Conservation (phyloP, 768 basidiomycete species). For the Xerocomus spinulosus region DNA sequence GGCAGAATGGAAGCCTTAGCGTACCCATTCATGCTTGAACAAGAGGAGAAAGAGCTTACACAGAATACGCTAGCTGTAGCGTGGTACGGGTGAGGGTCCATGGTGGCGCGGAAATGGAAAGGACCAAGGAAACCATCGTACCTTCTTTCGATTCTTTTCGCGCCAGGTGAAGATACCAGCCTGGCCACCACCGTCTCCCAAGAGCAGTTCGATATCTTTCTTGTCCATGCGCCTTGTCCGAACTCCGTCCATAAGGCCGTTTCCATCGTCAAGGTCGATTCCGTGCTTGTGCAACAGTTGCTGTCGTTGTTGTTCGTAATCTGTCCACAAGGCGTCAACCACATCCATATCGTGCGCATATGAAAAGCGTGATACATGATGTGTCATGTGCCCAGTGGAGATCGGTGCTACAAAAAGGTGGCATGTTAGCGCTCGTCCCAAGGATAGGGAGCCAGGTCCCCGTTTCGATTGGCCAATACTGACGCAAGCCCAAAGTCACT, state of each 20-base stretch:
- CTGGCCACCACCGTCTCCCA: slow-evolving; percentile 79
- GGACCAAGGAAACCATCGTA: slow-evolving; percentile 37
- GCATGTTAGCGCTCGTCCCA: slow-evolving; percentile 17
- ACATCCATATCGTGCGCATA: slow-evolving; percentile 1
- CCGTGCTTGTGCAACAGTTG: slow-evolving; percentile 90
- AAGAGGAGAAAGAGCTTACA: slow-evolving; percentile 49
- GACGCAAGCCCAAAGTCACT: slow-evolving; percentile 96
- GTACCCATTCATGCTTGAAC: slow-evolving; percentile 8
- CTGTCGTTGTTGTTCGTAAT: slow-evolving; percentile 91
- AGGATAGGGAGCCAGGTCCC: slow-evolving; percentile 19
- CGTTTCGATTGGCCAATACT: slow-evolving; percentile 37
- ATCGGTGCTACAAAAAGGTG: slow-evolving; percentile 57
- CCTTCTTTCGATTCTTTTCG: slow-evolving; percentile 89
- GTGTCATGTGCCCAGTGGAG: slow-evolving; percentile 98
- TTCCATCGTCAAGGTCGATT: slow-evolving; percentile 84
- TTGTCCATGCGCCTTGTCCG: slow-evolving; percentile 77
- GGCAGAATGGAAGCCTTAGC: slow-evolving; percentile 30
- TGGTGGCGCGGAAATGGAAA: slow-evolving; percentile 26
- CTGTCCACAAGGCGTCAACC: slow-evolving; percentile 36
- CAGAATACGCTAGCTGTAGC: slow-evolving; percentile 76
- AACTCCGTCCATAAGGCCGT: slow-evolving; percentile 58
- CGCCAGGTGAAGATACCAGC: slow-evolving; percentile 92
- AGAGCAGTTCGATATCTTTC: slow-evolving; percentile 76
- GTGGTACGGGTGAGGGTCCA: slow-evolving; percentile 20
- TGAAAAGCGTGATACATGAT: slow-evolving; percentile 49